Percentiles rank a stretch among this genome's conserved stretches.
These are phyloP conservation scores for Collariella sp. DNA, from an alignment of 495 filamentous ascomycete genomes.

Conservation along the genomic window DNA sequence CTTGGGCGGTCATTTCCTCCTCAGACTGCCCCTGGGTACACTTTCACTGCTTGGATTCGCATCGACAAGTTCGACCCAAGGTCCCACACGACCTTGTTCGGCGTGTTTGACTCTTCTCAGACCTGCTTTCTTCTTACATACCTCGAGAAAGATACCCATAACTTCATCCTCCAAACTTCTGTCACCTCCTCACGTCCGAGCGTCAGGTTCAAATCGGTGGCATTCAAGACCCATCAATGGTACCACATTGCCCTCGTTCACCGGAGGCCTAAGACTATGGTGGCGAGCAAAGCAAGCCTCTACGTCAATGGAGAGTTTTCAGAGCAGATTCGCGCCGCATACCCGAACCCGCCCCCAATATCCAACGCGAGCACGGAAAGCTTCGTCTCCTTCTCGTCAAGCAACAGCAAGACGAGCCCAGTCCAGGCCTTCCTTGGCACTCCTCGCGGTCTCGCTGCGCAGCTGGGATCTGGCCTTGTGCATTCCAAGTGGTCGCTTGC, in stretches of 20 bases:
- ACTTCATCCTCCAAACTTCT: conserved; percentile 94
- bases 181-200: conserved; percentile 78
- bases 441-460: conserved; percentile 78
- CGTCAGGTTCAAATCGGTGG: conserved; percentile 78
- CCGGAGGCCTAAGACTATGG: conserved; percentile 62
- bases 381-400: conserved; percentile 50
- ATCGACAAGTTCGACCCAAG: conserved; percentile 77
- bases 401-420: conserved; percentile 48
- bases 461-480: conserved; percentile 66
- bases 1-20: conserved; percentile 74
- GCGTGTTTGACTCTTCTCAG: conserved; percentile 85
- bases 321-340: conserved; percentile 82
- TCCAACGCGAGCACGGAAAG: conserved; percentile 51
- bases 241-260: conserved; percentile 90
- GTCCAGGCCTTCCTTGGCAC: conserved; percentile 93
- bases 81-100: conserved; percentile 91
- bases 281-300: conserved; percentile 73
- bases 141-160: conserved; percentile 86
- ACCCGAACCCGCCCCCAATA: conserved; percentile 62
- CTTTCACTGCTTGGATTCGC: conserved; percentile 77
- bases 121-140: conserved; percentile 92
- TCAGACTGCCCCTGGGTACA: conserved; percentile 68
- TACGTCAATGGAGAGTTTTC: conserved; percentile 91
- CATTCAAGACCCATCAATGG: conserved; percentile 69
- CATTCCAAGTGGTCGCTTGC: conserved; percentile 79